Conservation (phyloP, 352 stramenopile genomes). For the Pythium dissotocum region DNA sequence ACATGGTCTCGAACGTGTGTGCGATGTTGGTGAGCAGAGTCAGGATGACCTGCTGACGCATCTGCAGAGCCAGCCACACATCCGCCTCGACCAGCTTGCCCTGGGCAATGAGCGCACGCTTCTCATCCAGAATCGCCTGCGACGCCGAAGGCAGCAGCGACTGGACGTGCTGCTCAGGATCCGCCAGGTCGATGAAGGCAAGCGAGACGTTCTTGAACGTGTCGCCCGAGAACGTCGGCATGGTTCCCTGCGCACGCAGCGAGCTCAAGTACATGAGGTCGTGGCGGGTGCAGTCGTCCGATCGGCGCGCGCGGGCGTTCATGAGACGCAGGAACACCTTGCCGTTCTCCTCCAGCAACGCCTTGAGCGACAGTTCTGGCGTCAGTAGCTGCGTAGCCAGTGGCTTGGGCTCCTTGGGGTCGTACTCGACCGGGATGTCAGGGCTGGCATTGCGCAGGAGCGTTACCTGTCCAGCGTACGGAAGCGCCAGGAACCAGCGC, state of each 20-base stretch:
- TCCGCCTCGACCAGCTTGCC: conserved; percentile 81
- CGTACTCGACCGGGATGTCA: conserved; percentile 70
- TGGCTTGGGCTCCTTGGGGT: conserved; percentile 42
- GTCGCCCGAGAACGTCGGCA: conserved; percentile 86
- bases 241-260: conserved; percentile 57
- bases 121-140: conserved; percentile 49
- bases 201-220: conserved; percentile 76
- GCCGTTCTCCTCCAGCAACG: conserved; percentile 75
- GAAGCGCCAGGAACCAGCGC: conserved; percentile 81
- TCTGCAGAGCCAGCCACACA: conserved; percentile 84
- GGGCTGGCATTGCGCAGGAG: conserved; percentile 79
- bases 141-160: conserved; percentile 73
- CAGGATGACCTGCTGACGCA: conserved; percentile 83
- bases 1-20: conserved; percentile 86
- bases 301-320: conserved; percentile 67
- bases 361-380: conserved; percentile 72
- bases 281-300: conserved; percentile 73
- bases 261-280: conserved; percentile 72
- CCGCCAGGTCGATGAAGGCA: conserved; percentile 73
- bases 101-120: conserved; percentile 65
- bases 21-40: conserved; percentile 80
- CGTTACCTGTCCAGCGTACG: conserved; percentile 73
- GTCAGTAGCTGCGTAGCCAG: conserved; percentile 67
- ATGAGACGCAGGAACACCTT: conserved; percentile 77
- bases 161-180: conserved; percentile 77